Conservation (phyloP, 2,329 filamentous ascomycete genomes). For the Pleoardoris graminearum region DNA sequence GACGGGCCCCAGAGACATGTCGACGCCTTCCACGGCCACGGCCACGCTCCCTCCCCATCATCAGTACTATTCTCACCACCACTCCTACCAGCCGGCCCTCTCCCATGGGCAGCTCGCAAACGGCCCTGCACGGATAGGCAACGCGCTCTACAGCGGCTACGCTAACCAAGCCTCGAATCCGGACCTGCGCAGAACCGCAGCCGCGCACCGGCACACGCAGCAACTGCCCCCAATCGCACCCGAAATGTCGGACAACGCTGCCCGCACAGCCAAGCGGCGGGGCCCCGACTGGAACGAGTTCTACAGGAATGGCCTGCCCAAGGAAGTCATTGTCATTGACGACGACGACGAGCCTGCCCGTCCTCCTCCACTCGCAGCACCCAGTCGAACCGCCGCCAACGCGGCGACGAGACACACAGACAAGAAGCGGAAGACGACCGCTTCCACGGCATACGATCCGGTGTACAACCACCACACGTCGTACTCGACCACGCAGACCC, state of each 20-base stretch:
- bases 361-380: constrained; percentile 23
- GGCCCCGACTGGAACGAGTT: constrained; percentile 49
- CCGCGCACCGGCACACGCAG: constrained; percentile 36
- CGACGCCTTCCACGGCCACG: constrained; percentile 50
- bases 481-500: constrained; percentile 74
- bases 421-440: constrained; percentile 75
- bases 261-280: constrained; percentile 24
- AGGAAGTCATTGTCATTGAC: constrained; percentile 58
- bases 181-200: constrained; percentile 44
- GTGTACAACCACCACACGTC: constrained; percentile 71
- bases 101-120: constrained; percentile 43
- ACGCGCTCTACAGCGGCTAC: constrained; percentile 47
- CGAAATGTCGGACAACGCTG: constrained; percentile 30
- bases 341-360: constrained; percentile 38
- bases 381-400: constrained; percentile 43
- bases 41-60: constrained; percentile 47
- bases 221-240: constrained; percentile 37
- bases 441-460: constrained; percentile 66
- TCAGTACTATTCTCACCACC: constrained; percentile 48
- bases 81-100: constrained; percentile 38
- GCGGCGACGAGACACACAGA: constrained; percentile 58
- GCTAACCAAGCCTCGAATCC: constrained; percentile 40
- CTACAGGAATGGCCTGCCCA: constrained; percentile 51
- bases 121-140: constrained; percentile 38
- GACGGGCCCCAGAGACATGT: constrained; percentile 40